Evolutionary conservation across 768 basidiomycete genomes (phyloP).

Genomic region (Suillus brevipes): DNA sequence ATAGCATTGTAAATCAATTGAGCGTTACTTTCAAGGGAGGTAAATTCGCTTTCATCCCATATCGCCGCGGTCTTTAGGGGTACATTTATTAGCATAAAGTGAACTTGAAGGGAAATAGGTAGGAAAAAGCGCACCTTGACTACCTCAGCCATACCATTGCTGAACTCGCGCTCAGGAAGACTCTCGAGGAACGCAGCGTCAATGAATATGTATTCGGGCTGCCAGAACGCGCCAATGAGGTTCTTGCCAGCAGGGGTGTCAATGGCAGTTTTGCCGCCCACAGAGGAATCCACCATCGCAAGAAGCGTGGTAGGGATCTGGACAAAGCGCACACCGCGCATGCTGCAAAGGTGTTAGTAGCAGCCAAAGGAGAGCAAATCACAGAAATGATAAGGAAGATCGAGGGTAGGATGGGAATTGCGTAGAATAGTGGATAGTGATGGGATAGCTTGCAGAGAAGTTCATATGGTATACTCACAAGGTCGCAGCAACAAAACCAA

Average conservation of each 20-base stretch:
- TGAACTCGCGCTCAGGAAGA: constrained; percentile 87
- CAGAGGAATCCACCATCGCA: constrained; percentile 97
- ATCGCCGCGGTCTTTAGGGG: constrained; percentile 89
- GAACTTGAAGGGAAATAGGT: neutral
- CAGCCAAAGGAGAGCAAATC: neutral
- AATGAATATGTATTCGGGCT: constrained; percentile 96
- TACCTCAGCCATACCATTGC: constrained; percentile 99
- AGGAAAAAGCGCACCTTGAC: constrained; percentile 70
- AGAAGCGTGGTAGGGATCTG: constrained; percentile 96
- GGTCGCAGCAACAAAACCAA: constrained; percentile 95
- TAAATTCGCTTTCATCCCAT: constrained; percentile 91
- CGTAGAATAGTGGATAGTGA: neutral
- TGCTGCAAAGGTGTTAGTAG: constrained; percentile 49
- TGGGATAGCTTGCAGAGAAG: neutral
- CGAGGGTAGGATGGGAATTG: neutral
- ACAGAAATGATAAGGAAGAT: constrained; percentile 3
- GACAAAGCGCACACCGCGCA: constrained; percentile 94
- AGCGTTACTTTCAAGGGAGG: constrained; percentile 81
- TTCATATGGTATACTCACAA: constrained; percentile 57
- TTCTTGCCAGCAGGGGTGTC: constrained; percentile 99
- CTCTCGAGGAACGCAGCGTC: constrained; percentile 96
- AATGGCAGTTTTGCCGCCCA: constrained; percentile 99
- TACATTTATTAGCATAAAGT: constrained; percentile 3
- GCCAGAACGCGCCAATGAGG: constrained; percentile 97
- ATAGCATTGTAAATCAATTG: constrained; percentile 87